These are phyloP conservation scores for Falciphora oryzae DNA, from an alignment of 2,329 filamentous ascomycete species.

Conservation along the genomic window DNA sequence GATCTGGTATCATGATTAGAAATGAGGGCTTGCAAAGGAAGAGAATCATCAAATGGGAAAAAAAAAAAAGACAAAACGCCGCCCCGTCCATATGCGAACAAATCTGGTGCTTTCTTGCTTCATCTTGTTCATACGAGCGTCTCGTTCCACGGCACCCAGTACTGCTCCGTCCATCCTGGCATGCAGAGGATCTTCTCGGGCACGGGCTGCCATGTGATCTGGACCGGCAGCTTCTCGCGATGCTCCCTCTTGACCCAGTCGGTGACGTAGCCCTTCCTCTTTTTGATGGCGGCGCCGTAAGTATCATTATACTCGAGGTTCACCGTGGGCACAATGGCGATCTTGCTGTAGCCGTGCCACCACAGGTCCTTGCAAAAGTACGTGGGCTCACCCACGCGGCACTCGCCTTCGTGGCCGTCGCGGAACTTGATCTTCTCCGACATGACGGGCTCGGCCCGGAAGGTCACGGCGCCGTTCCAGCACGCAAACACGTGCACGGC, in stretches of 20 bases:
- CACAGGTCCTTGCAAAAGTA: conserved; percentile 53
- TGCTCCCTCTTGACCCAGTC: conserved; percentile 22
- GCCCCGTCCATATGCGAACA: background rate
- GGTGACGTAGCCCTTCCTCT: conserved; percentile 40
- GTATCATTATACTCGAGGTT: conserved; percentile 49
- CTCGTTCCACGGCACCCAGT: conserved; percentile 35
- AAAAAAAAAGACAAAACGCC: too few relatives aligned
- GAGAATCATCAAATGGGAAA: too few relatives aligned
- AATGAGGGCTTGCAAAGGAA: too few relatives aligned
- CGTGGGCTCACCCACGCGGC: conserved; percentile 46
- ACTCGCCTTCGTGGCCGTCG: conserved; percentile 33
- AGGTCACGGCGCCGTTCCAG: conserved; percentile 50
- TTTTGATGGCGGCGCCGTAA: conserved; percentile 38
- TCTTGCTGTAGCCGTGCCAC: conserved; percentile 39
- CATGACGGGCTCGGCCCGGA: conserved; percentile 41
- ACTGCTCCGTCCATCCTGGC: conserved; percentile 32
- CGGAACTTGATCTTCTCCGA: conserved; percentile 39
- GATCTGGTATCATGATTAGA: too few relatives aligned
- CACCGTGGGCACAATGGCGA: conserved; percentile 49
- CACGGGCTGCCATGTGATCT: conserved; percentile 33
- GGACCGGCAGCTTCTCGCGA: conserved; percentile 4
- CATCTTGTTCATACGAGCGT: background rate
- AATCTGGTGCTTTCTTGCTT: too few relatives aligned
- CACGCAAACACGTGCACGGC: conserved; percentile 55
- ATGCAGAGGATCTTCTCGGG: conserved; percentile 44